A percentile compares a stretch with the other conserved stretches of the same genome.
Conservation (phyloP, 305 asterid species). For the Rubia balearica region DNA sequence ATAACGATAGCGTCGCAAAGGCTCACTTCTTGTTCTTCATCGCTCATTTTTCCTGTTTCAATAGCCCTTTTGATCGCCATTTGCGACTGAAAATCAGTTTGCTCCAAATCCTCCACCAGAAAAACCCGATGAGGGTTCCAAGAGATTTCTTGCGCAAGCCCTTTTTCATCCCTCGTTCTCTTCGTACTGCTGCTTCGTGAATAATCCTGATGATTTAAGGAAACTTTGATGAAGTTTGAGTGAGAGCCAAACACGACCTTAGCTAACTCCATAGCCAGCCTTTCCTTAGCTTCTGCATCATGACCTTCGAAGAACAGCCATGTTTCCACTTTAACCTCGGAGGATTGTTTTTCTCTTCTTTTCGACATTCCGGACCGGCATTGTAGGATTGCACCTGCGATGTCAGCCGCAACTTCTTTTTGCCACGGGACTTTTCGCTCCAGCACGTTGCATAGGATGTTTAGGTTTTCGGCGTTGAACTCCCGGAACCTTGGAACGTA, state of each 20-base stretch:
- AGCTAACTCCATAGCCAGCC: constrained; percentile 59
- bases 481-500: constrained; percentile 49
- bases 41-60: constrained; percentile 38
- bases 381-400: constrained; percentile 52
- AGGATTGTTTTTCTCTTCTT: constrained; percentile 21
- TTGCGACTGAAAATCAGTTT: constrained; percentile 40
- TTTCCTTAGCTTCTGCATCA: constrained; percentile 51
- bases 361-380: constrained; percentile 58
- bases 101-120: constrained; percentile 57
- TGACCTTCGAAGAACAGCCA: constrained; percentile 75
- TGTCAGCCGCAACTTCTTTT: constrained; percentile 45
- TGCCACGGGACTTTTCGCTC: constrained; percentile 69
- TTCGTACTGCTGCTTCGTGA: constrained; percentile 15
- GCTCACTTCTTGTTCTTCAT: constrained; percentile 40
- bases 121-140: constrained; percentile 66
- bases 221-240: constrained; percentile 34
- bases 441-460: constrained; percentile 49
- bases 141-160: constrained; percentile 38
- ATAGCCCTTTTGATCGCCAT: constrained; percentile 53
- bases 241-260: constrained; percentile 63
- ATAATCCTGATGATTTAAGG: constrained; percentile 19
- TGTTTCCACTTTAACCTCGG: constrained; percentile 50
- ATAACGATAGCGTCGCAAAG: constrained; percentile 70
- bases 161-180: constrained; percentile 49
- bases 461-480: constrained; percentile 57